These are phyloP conservation scores for Backusella morwellensis DNA, from an alignment of 192 early-diverging fungal species.

Conservation along the genomic window DNA sequence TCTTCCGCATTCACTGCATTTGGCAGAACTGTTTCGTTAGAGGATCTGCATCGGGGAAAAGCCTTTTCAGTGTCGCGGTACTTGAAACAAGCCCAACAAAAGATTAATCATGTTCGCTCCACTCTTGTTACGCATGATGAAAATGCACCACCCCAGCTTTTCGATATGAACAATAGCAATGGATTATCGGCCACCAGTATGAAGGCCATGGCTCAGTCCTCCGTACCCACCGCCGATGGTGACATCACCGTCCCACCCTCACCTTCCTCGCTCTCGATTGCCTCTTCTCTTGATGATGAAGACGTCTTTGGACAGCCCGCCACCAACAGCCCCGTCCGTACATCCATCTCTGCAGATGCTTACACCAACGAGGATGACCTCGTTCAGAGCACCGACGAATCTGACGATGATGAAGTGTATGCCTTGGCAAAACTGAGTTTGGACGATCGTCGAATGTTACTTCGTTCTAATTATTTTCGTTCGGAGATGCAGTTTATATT, in stretches of 20 bases:
- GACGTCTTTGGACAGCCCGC: not conserved
- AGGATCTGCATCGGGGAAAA: conserved; percentile 64
- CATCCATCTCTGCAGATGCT: not conserved
- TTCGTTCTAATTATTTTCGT: conserved; percentile 76
- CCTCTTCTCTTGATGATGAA: not conserved
- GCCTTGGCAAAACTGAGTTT: conserved; percentile 16
- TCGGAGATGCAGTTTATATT: conserved; percentile 90
- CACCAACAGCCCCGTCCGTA: not conserved
- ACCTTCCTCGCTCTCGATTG: not conserved
- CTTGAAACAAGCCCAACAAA: conserved; percentile 30
- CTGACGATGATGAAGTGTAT: conserved; percentile 25
- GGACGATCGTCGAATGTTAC: conserved; percentile 24
- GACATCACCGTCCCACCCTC: conserved; percentile 6
- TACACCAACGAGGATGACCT: not conserved
- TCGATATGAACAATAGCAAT: not conserved
- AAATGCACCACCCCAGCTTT: conserved; percentile 1
- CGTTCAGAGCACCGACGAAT: conserved; percentile 13
- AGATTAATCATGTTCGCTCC: conserved; percentile 18
- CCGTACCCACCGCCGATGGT: conserved; percentile 13
- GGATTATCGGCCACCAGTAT: conserved; percentile 15
- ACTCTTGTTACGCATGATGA: conserved; percentile 12
- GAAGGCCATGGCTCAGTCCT: conserved; percentile 27
- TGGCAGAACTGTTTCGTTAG: conserved; percentile 59
- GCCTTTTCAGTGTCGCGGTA: conserved; percentile 62
- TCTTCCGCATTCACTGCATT: conserved; percentile 38